Evolutionary conservation across 192 early-diverging fungal genomes (phyloP), one percentile per base, ranked within the genome.

Genomic region (Coemansia furcata): DNA sequence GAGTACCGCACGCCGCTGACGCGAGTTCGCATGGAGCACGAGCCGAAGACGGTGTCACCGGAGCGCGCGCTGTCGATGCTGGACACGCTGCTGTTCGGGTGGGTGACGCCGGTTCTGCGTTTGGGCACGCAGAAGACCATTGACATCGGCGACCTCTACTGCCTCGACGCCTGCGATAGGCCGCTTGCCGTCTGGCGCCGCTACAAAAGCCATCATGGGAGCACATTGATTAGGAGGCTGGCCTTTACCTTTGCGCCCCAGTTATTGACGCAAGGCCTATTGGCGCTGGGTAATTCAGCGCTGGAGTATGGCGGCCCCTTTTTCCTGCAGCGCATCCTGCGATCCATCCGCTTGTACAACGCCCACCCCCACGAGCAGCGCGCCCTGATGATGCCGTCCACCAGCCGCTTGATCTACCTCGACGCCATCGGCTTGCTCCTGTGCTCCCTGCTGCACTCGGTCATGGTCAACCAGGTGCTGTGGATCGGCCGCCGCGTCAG

Each of bases 401-500:
- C 69, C 4, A 44, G 21, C 35, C 68, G 72, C 21, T n/a, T 54
- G 39, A 66, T 75, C 11, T 74, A 68, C 23, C 52, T 87, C n/a
- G 90, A 87, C 59, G 89, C 87, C 0, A 66, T 88, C 29, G 89
- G 87, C 3, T 67, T 93, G 29, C 84, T 92, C 60, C 43, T 89
- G 33, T 12, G 82, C 5, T 85, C 86, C 43, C 44, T 76, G 23
- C 33, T 78, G 62, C 70, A 67, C 55, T 87, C 87, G 30, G 57
- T 92, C 7, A 64, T 70, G 32, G 65, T 82, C 21, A 89, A 91
- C 69, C 84, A 86, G 54, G 86, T 86, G 7, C 80, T 92, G 32
- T 90, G 87, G 71, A 87, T 88, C 63, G 90, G 92, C 46, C 89
- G 89, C 38, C 80, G 84, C 14, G 69, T 91, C 26, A 82, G 85